Evolutionary conservation across 768 basidiomycete species (phyloP).

Genomic region (Multifurca ochricompacta): DNA sequence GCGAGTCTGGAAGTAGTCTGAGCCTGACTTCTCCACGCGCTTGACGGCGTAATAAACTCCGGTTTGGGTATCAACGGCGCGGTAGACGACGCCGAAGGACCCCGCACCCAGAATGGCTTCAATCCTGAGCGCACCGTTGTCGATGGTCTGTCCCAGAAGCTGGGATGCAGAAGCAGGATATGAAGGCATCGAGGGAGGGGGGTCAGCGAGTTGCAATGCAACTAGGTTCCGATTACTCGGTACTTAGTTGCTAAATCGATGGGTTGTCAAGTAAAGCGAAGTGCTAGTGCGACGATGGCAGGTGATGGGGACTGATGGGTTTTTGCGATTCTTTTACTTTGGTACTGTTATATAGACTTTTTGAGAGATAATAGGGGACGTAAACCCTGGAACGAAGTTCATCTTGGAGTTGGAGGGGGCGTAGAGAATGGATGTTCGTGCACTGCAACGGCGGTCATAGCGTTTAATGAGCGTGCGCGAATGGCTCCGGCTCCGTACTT

Average conservation of each 20-base stretch:
- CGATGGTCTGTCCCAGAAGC: constrained; percentile 38
- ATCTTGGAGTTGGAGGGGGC: too few relatives aligned
- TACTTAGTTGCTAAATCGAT: not conserved
- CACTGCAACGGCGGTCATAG: too few relatives aligned
- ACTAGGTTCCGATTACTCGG: not conserved
- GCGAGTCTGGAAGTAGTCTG: constrained; percentile 26
- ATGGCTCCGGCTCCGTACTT: too few relatives aligned
- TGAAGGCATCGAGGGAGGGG: not conserved
- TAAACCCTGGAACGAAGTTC: too few relatives aligned
- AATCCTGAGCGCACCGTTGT: constrained; percentile 71
- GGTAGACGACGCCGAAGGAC: constrained; percentile 94
- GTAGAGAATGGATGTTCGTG: too few relatives aligned
- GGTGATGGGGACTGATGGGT: not conserved
- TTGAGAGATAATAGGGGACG: too few relatives aligned
- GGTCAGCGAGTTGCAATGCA: not conserved
- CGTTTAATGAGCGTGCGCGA: too few relatives aligned
- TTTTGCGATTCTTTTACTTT: too few relatives aligned
- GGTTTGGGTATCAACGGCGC: constrained; percentile 50
- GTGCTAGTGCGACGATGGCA: not conserved
- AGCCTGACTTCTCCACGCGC: constrained; percentile 56
- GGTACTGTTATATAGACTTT: too few relatives aligned
- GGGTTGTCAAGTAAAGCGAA: not conserved
- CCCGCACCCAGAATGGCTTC: constrained; percentile 83
- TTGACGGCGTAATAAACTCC: constrained; percentile 69
- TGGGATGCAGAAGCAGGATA: not conserved